Evolutionary conservation across 177 flowering plant species (phyloP).

Genomic region (Vitis hybrid): DNA sequence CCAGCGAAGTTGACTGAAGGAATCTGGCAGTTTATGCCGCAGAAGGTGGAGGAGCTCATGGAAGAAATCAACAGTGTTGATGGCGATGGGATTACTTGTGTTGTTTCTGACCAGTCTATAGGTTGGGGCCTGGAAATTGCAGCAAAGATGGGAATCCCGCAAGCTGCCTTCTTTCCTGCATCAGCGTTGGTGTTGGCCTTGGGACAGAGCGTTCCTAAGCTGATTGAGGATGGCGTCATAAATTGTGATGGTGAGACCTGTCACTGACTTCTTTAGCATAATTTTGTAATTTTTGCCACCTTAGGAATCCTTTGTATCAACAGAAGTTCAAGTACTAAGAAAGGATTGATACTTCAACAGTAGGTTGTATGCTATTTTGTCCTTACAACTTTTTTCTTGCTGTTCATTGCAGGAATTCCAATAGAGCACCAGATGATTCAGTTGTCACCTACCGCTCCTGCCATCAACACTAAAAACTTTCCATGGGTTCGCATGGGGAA

Average conservation of each 20-base stretch:
- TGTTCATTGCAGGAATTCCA: slow-evolving; percentile 23
- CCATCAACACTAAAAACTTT: slow-evolving; percentile 22
- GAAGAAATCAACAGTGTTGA: slow-evolving; percentile 15
- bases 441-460: slow-evolving; percentile 28
- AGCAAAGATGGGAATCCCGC: slow-evolving; percentile 18
- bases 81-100: slow-evolving; percentile 24
- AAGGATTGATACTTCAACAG: neutral
- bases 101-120: slow-evolving; percentile 27
- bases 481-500: slow-evolving; percentile 28
- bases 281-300: neutral
- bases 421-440: slow-evolving; percentile 16
- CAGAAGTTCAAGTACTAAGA: neutral
- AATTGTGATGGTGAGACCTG: slow-evolving; percentile 35
- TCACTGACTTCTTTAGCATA: neutral
- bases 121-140: slow-evolving; percentile 34
- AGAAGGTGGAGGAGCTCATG: slow-evolving; percentile 23
- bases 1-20: slow-evolving; percentile 5
- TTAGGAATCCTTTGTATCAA: too few relatives aligned
- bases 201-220: slow-evolving; percentile 19
- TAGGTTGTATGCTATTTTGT: neutral
- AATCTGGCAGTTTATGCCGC: slow-evolving; percentile 14
- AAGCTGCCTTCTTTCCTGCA: slow-evolving; percentile 32
- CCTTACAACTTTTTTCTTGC: neutral
- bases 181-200: slow-evolving; percentile 24
- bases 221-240: slow-evolving; percentile 46